Evolutionary conservation across 352 stramenopile species (phyloP), one percentile per base, ranked within the genome.

Genomic region (Pythium dissotocum): DNA sequence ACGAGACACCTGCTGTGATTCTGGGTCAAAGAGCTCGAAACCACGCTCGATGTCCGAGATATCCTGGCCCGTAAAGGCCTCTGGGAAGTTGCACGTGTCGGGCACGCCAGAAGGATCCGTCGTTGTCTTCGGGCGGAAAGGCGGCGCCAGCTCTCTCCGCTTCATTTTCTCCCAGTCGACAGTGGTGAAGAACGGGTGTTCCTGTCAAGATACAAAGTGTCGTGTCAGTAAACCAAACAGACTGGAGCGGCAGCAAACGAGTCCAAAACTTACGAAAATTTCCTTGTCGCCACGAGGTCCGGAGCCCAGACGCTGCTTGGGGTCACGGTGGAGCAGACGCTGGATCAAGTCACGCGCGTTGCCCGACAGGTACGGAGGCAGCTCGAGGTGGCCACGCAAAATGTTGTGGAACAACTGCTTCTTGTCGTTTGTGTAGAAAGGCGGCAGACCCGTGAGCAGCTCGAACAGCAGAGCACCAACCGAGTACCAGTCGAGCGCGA

Each of bases 321-420:
- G 85, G 61, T 95, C 87, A 24, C 86, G 86, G 42, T 88, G 82
- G 44, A 95, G 71, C 66, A 95, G 79, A 65, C 84, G 77, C 69
- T 91, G 79, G 56, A 95, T 93, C 36, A 94, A 73, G 64, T 94
- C 85, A 24, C 85, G 78, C 8, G 87, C 87, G 35, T 93, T 87
- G 14, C 77, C 72, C 12, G 82, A 92, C 58, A 95, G 64, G 63
- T 93, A 91, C 58, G 93, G 82, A 0, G 87, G 85, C 48, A 95
- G 91, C 26, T 88, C 84, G 33, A 95, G 48, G 65, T 95, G 83
- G 9, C 87, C 85, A 58, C 85, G 87, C 2, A 95, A 69, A 67
- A 95, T 95, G 74, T 95, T 95, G 80, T 95, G 87, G 72, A 95
- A 95, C n/a, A 95, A 69, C 64, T 94, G 85, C 65, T 95, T 94